These are phyloP conservation scores for Claviceps sorghi DNA, from an alignment of 2,329 filamentous ascomycete genomes.

Conservation along the genomic window DNA sequence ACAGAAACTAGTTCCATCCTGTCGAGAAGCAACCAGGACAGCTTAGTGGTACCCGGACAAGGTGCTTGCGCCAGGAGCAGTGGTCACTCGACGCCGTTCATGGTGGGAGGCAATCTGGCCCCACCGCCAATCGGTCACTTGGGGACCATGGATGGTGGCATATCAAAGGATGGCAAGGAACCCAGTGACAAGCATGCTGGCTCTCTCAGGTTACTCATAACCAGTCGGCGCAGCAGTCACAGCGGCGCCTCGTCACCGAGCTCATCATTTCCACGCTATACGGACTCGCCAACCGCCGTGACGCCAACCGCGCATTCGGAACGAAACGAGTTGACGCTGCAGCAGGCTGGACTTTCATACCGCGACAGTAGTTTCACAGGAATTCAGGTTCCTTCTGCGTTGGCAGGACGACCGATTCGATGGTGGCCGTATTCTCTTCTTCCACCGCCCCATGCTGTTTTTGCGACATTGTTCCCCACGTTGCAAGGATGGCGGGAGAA, in stretches of 20 bases:
- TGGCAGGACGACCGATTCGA: slow-evolving; percentile 31
- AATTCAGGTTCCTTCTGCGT: slow-evolving; percentile 24
- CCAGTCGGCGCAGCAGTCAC: slow-evolving; percentile 26
- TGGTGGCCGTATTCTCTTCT: slow-evolving; percentile 76
- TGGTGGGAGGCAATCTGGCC: slow-evolving; percentile 26
- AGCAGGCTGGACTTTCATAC: slow-evolving; percentile 22
- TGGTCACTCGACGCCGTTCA: slow-evolving; percentile 16
- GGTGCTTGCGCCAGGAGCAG: slow-evolving; percentile 2
- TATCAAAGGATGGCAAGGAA: not conserved
- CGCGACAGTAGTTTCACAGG: slow-evolving; percentile 33
- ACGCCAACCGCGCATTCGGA: slow-evolving; percentile 26
- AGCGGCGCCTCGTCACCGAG: slow-evolving; percentile 33
- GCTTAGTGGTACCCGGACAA: slow-evolving; percentile 6
- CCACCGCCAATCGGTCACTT: slow-evolving; percentile 22
- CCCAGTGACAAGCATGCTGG: slow-evolving; percentile 8
- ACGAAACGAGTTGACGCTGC: slow-evolving; percentile 41
- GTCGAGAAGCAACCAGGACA: not conserved
- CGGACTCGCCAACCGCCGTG: slow-evolving; percentile 39
- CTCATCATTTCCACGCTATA: slow-evolving; percentile 55
- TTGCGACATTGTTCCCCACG: slow-evolving; percentile 73
- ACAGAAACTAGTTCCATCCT: not conserved
- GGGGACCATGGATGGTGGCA: slow-evolving; percentile 2
- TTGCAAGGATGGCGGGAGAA: slow-evolving; percentile 71
- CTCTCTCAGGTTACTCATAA: slow-evolving; percentile 30
- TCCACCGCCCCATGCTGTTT: slow-evolving; percentile 56